Percentiles rank a stretch among this genome's conserved stretches.
phyloP scores from a whole-genome alignment of 495 filamentous ascomycete species.

The Lepraria neglecta region DNA sequence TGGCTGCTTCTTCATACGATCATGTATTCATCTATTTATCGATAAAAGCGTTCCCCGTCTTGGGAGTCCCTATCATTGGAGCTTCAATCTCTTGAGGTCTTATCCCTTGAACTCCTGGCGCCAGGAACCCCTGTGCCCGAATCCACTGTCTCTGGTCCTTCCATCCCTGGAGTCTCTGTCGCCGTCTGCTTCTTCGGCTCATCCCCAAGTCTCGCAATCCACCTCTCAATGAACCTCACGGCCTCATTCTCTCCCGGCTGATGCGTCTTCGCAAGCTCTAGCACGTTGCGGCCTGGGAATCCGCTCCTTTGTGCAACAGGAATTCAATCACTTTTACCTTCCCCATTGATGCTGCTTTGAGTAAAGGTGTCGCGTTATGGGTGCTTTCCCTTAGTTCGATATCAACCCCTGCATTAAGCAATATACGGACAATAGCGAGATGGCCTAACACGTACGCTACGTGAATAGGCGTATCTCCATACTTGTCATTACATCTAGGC shows the following conservation, averaged over 20 bases:
- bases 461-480: constrained; percentile 14
- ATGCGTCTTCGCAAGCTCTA: constrained; percentile 15
- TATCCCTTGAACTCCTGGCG: too few relatives aligned
- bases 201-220: neutral
- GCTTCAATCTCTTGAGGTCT: too few relatives aligned
- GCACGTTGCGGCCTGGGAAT: constrained; percentile 10
- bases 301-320: constrained; percentile 13
- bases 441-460: constrained; percentile 9
- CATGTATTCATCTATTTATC: too few relatives aligned
- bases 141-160: neutral
- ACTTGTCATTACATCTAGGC: neutral
- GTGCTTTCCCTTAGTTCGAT: constrained; percentile 13
- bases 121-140: neutral
- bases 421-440: constrained; percentile 2
- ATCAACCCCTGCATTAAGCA: constrained; percentile 13
- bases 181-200: too few relatives aligned
- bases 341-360: constrained; percentile 20
- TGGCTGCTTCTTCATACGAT: too few relatives aligned
- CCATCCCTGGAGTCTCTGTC: neutral
- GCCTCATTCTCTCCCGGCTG: neutral
- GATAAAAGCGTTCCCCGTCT: too few relatives aligned
- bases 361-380: constrained; percentile 16
- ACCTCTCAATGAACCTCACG: neutral
- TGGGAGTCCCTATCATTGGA: too few relatives aligned
- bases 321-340: neutral